phyloP scores from a whole-genome alignment of 495 filamentous ascomycete species.

The Penicillium subrubescens region DNA sequence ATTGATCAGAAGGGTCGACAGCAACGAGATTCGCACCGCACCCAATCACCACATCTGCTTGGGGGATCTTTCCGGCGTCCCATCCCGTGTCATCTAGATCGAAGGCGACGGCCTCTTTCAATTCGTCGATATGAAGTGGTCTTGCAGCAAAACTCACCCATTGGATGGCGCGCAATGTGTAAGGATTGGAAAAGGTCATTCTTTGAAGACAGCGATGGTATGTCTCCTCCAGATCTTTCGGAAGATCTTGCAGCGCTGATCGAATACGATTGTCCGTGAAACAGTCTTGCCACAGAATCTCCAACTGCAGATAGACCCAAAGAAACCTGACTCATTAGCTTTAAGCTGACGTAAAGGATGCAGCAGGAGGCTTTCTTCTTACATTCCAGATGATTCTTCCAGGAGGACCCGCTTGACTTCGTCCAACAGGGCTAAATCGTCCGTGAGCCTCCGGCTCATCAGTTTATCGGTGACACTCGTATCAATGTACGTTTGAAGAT shows the following conservation, averaged over 20 bases:
- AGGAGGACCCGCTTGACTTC: constrained; percentile 5
- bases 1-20: constrained; percentile 22
- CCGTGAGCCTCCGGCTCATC: constrained; percentile 21
- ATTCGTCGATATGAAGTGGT: constrained; percentile 36
- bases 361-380: not conserved
- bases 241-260: constrained; percentile 20
- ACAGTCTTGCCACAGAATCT: constrained; percentile 34
- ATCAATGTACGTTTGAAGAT: constrained; percentile 28
- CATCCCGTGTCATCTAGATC: constrained; percentile 24
- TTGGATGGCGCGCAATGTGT: constrained; percentile 20
- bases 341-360: not conserved
- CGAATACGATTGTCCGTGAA: constrained; percentile 27
- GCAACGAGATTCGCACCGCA: constrained; percentile 37
- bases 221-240: constrained; percentile 31
- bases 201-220: constrained; percentile 24
- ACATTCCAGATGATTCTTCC: constrained; percentile 3
- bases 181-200: constrained; percentile 15
- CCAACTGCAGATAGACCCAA: constrained; percentile 35
- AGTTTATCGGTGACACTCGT: constrained; percentile 24
- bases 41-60: constrained; percentile 26
- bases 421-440: constrained; percentile 13
- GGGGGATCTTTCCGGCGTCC: constrained; percentile 26
- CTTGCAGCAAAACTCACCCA: constrained; percentile 35
- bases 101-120: constrained; percentile 38
- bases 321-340: constrained; percentile 24